Base-by-base conservation (phyloP, 768 basidiomycete species). In the Mycena floridula region DNA sequence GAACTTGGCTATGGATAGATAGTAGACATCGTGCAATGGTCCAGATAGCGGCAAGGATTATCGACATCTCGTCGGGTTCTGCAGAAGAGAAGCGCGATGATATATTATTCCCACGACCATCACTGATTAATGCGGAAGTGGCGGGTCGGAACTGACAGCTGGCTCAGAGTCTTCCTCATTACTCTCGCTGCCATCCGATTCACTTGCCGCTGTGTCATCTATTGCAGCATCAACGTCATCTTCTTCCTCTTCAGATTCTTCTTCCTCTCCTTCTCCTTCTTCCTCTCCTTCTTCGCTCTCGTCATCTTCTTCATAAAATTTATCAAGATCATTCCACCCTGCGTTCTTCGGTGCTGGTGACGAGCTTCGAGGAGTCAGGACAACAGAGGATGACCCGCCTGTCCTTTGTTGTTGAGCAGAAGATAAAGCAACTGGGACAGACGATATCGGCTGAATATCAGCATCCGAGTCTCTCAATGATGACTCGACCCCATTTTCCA, bases 401-500 rank as follows among this genome's bases (percentile, higher is more conserved):
- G 59, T 48, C 8, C 56, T 46, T 59, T 42, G 65, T 43, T 45
- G 49, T 47, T 22, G 58, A 43, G 43, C 55, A 51, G 50, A 55
- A 56, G 25, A 56, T 38, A 59, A 76, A 51, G 69, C 59, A 15
- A 55, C 61, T 30, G 64, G 63, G 16, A 61, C 57, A 7, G 56
- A 57, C 18, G 65, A 59, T 20, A 35, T 24, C 2, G 52, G 55
- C n/a, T 56, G 55, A 1, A 52, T 51, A 45, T 85, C 84, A 8
- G 84, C 81, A 37, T 74, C 76, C 16, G 66, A 69, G 48, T 91
- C 85, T 46, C 94, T 76, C 45, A 97, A 63, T 0, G 76, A 70
- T 1, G 87, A 66, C 51, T 92, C 89, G 4, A 89, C 89, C 0
- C 91, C 92, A 44, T 78, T 72, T 60, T 94, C 90, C 5, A 87